phyloP scores from a whole-genome alignment of 208 protist species.

The Leishmania major region DNA sequence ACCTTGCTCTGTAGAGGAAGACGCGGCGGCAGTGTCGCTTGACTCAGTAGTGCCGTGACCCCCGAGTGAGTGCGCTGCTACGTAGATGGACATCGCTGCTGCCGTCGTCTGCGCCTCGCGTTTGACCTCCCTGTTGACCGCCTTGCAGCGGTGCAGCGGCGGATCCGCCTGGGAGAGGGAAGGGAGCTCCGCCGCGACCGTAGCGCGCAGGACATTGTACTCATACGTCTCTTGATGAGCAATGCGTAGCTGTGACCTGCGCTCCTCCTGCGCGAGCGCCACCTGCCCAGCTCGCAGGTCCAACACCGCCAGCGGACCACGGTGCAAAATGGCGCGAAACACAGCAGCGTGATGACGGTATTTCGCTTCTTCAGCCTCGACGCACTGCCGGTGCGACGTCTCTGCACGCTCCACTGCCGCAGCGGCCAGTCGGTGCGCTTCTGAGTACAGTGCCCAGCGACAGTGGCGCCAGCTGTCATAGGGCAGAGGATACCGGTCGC shows the following conservation, averaged over 20 bases:
- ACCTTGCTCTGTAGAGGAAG: background rate
- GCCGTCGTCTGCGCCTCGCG: background rate
- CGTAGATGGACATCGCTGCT: background rate
- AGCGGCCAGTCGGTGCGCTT: background rate
- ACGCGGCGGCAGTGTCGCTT: background rate
- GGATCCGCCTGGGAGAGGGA: background rate
- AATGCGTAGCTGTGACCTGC: background rate
- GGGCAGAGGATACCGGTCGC: background rate
- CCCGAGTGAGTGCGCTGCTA: background rate
- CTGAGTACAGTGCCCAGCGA: slow-evolving; percentile 4
- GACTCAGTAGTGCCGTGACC: background rate
- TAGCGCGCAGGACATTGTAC: background rate
- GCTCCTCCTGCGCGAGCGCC: background rate
- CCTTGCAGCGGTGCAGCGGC: background rate
- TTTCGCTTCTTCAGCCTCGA: background rate
- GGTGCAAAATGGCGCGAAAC: background rate
- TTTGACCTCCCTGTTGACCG: too few relatives aligned
- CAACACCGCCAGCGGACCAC: slow-evolving; percentile 1
- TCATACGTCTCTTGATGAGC: slow-evolving; percentile 1
- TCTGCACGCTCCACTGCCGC: background rate
- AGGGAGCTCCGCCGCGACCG: background rate
- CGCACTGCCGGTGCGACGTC: background rate
- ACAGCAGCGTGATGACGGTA: background rate
- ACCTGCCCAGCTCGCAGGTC: background rate
- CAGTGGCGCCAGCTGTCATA: slow-evolving; percentile 6